These are phyloP conservation scores for Saccharomycopsis javanensis DNA, from an alignment of 805 yeast species.

Conservation along the genomic window DNA sequence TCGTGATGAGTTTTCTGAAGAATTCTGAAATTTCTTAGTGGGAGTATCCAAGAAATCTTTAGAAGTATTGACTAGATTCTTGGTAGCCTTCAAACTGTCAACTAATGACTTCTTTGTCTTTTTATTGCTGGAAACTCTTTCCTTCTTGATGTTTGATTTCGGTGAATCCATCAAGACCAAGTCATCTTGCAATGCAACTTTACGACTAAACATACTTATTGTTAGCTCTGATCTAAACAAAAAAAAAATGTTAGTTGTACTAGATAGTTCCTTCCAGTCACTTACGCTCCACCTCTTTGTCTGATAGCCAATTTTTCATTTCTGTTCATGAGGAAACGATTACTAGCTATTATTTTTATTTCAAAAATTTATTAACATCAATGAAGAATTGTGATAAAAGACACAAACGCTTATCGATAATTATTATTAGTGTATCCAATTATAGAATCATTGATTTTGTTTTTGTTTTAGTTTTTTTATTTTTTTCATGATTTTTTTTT, in stretches of 20 bases:
- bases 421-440: neutral
- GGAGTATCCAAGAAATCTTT: neutral
- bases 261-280: neutral
- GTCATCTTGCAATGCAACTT: neutral
- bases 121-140: neutral
- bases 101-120: neutral
- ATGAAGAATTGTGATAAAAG: neutral
- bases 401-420: neutral
- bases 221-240: too few species aligned
- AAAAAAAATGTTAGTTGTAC: too few species aligned
- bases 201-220: neutral
- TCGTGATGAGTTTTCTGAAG: neutral
- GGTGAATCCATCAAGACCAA: slow-evolving; percentile 1
- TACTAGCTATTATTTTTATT: neutral
- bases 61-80: neutral
- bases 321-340: neutral
- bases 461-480: neutral
- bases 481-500: neutral
- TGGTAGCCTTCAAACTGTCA: neutral
- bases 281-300: slow-evolving; percentile 4
- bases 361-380: neutral
- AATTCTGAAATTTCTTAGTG: neutral
- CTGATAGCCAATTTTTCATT: slow-evolving; percentile 1
- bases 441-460: neutral
- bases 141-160: neutral